Percentiles rank a stretch among this genome's conserved stretches.
These are phyloP conservation scores for Termitomyces sp. DNA, from an alignment of 768 basidiomycete species.

Conservation along the genomic window DNA sequence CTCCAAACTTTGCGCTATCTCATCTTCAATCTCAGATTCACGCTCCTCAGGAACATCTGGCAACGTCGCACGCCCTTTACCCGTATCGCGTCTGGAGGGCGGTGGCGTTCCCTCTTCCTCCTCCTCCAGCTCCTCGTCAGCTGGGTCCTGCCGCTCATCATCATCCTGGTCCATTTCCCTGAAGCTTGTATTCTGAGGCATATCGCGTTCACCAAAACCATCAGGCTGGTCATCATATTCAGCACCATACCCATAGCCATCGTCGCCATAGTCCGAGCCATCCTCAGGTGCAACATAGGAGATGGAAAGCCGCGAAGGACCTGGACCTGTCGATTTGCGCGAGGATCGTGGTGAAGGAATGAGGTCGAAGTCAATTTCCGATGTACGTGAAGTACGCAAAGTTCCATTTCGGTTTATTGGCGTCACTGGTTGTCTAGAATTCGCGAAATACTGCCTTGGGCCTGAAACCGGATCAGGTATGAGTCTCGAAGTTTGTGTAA, in stretches of 20 bases:
- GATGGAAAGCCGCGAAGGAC: constrained; percentile 34
- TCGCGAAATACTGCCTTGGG: constrained; percentile 31
- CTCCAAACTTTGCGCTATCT: constrained; percentile 35
- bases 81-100: constrained; percentile 1
- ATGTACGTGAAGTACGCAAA: constrained; percentile 45
- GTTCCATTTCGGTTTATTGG: constrained; percentile 27
- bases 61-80: constrained; percentile 11
- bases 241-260: constrained; percentile 19
- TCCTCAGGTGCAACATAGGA: constrained; percentile 26
- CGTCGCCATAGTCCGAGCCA: constrained; percentile 21
- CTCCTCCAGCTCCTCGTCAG: constrained; percentile 25
- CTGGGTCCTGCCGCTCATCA: constrained; percentile 33
- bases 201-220: constrained; percentile 14
- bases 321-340: constrained; percentile 30
- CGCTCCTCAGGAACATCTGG: constrained; percentile 36
- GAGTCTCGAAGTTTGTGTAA: not conserved
- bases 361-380: constrained; percentile 55
- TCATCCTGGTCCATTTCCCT: constrained; percentile 44
- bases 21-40: constrained; percentile 37
- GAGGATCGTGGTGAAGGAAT: constrained; percentile 51
- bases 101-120: constrained; percentile 15
- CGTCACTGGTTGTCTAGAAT: constrained; percentile 22
- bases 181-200: constrained; percentile 35
- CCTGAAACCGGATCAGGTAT: constrained; percentile 22
- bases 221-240: constrained; percentile 24